Conservation (phyloP, 23 red algal species). For the Gracilariopsis chorda region DNA sequence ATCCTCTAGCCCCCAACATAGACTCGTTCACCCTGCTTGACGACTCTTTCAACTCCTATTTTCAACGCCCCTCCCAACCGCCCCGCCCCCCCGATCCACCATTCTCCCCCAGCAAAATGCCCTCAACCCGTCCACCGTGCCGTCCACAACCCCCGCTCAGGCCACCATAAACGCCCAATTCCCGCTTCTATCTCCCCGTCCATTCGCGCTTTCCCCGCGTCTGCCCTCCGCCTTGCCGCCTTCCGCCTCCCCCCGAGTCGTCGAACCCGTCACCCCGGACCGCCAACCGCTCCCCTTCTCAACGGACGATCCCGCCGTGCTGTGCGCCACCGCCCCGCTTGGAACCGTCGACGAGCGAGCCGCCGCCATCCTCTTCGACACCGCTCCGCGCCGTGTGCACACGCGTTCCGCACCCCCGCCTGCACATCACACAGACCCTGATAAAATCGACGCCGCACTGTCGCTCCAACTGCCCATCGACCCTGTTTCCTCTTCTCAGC, state of each 20-base stretch:
- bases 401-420: not conserved
- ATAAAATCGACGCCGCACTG: not conserved
- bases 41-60: not conserved
- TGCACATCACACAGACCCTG: not conserved
- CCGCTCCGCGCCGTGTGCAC: not conserved
- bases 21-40: conserved; percentile 30
- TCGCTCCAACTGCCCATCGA: not conserved
- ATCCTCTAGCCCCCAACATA: not conserved
- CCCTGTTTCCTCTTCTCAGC: not conserved
- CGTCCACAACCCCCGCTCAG: not conserved
- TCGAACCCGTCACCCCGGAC: conserved; percentile 53
- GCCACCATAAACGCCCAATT: not conserved
- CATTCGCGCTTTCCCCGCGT: not conserved
- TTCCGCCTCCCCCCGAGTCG: conserved; percentile 52
- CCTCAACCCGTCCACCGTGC: not conserved
- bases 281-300: conserved; percentile 34
- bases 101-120: not conserved
- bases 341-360: conserved; percentile 35
- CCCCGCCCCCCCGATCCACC: not conserved
- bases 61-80: not conserved
- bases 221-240: conserved; percentile 31
- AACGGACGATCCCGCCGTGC: conserved; percentile 14
- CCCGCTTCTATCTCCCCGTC: not conserved
- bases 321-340: not conserved
- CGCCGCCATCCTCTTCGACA: conserved; percentile 18